Percentiles rank a stretch among this genome's conserved stretches.
These are phyloP conservation scores for Sordariomycetes sp. DNA, from an alignment of 2,329 filamentous ascomycete genomes.

Conservation along the genomic window DNA sequence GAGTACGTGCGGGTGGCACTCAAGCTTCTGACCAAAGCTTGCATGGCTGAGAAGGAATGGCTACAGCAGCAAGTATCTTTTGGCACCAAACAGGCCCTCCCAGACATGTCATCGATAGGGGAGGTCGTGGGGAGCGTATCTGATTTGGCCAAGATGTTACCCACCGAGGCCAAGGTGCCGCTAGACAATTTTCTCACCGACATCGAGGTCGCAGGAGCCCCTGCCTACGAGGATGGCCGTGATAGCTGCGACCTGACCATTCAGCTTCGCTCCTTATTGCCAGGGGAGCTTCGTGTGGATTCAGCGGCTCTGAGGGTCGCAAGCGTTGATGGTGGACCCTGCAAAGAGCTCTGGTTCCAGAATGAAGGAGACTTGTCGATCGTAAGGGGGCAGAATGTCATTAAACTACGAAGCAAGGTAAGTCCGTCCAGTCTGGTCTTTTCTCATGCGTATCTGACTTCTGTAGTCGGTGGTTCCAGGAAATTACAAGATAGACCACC, in stretches of 20 bases:
- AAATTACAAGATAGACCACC: slow-evolving; percentile 64
- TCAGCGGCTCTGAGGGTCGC: slow-evolving; percentile 55
- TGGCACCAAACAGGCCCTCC: slow-evolving; percentile 6
- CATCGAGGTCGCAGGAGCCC: slow-evolving; percentile 56
- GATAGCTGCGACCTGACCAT: slow-evolving; percentile 71
- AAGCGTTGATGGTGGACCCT: slow-evolving; percentile 42
- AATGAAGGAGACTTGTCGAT: slow-evolving; percentile 15
- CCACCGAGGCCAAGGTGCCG: slow-evolving; percentile 55
- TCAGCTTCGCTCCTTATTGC: slow-evolving; percentile 60
- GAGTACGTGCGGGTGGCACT: slow-evolving; percentile 73
- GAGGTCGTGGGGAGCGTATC: slow-evolving; percentile 40
- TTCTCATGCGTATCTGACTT: slow-evolving; percentile 14
- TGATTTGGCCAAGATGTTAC: slow-evolving; percentile 30
- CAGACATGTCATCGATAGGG: slow-evolving; percentile 29
- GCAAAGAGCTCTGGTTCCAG: slow-evolving; percentile 44
- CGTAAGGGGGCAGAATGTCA: slow-evolving; percentile 38
- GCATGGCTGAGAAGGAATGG: slow-evolving; percentile 41
- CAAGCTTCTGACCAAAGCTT: slow-evolving; percentile 62
- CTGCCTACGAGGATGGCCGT: slow-evolving; percentile 58
- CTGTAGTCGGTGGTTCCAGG: slow-evolving; percentile 57
- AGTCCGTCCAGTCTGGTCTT: slow-evolving; percentile 9
- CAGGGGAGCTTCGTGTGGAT: slow-evolving; percentile 60
- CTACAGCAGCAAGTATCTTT: slow-evolving; percentile 23
- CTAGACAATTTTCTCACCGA: slow-evolving; percentile 67
- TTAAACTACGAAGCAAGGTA: slow-evolving; percentile 25